Evolutionary conservation across 2,329 filamentous ascomycete genomes (phyloP), one percentile per base, ranked within the genome.

Genomic region (Ascochyta rabiei): DNA sequence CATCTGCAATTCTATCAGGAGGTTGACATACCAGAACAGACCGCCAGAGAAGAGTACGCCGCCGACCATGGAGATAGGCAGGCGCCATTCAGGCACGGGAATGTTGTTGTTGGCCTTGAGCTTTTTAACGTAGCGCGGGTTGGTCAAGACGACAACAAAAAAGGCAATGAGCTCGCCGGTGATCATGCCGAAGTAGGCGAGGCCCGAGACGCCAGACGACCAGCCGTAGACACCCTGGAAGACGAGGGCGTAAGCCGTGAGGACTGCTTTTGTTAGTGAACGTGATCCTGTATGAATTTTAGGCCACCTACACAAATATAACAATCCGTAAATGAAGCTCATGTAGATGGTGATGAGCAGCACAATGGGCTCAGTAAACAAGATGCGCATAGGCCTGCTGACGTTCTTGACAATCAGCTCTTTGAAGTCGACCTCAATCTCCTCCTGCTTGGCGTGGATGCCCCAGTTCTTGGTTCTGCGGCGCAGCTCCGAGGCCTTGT

Each of bases 121-220:
- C 50, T 73, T 74, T 37, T 57, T 60, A 66, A 84, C 82, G 74
- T 93, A 93, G 71, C 80, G 79, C 21, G 85, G 84, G 72, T 90
- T 84, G 66, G 83, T 81, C 34, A 84, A 65, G 46, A 89, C 78
- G 58, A 93, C 86, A 41, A 81, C 80, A 8, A 80, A 56, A 43
- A 88, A 89, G 0, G 88, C 89, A 48, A 90, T 75, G 15, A 93
- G 57, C 69, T 91, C 84, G 41, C 91, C 91, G 8, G 81, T 66
- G 46, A 95, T 84, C 87, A 96, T 90, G 49, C 91, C 92, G 65
- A 96, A 90, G 73, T 92, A 96, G 5, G 91, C 86, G 5, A 96
- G 81, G 1, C 91, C 92, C 4, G 86, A 83, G 16, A 90, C 75
- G 52, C 92, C 92, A 1, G 81, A 67, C 30, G 77, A 84, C 78